Conservation (phyloP, 768 basidiomycete species). For the Chiua virens region DNA sequence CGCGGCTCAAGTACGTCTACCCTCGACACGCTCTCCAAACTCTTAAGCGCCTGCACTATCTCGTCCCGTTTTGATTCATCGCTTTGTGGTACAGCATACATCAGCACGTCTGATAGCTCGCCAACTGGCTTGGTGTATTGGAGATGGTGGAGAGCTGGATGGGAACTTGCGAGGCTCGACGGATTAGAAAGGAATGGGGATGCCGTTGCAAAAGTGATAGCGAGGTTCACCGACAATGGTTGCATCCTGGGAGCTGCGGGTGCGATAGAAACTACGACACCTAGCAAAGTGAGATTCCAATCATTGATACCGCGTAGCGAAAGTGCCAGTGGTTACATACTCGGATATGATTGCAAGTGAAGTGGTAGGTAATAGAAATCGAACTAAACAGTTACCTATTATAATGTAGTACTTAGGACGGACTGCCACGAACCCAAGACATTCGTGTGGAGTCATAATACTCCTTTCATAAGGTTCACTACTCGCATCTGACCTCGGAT, state of each 20-base stretch:
- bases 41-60: constrained; percentile 15
- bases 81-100: constrained; percentile 13
- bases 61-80: constrained; percentile 4
- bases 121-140: constrained; percentile 24
- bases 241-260: too few relatives aligned
- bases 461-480: constrained; percentile 50
- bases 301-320: too few relatives aligned
- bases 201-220: constrained; percentile 27
- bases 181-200: constrained; percentile 26
- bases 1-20: constrained; percentile 25
- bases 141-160: constrained; percentile 22
- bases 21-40: constrained; percentile 18
- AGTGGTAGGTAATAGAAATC: too few relatives aligned
- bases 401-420: too few relatives aligned
- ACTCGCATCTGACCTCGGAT: constrained; percentile 51
- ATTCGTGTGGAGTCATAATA: constrained; percentile 48
- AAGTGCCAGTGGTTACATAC: too few relatives aligned
- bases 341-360: too few relatives aligned
- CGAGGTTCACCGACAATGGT: constrained; percentile 21
- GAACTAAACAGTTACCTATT: too few relatives aligned
- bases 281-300: too few relatives aligned
- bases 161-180: constrained; percentile 16
- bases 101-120: constrained; percentile 22
- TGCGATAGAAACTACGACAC: too few relatives aligned
- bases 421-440: too few relatives aligned